Conservation (phyloP, 2,329 filamentous ascomycete genomes). For the Penicillium sp. region DNA sequence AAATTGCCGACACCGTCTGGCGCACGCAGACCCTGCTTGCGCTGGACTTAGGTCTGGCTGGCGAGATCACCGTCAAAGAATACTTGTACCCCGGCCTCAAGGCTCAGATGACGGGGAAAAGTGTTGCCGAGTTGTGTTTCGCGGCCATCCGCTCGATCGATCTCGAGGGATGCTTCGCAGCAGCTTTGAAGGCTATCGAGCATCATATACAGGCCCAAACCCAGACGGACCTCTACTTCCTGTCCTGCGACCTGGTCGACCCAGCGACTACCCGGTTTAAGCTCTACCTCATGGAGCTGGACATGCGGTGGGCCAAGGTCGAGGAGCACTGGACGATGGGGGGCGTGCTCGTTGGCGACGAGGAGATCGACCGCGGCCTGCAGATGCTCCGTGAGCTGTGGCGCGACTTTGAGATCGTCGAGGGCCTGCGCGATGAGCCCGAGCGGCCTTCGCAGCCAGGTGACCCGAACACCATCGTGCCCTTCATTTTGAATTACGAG, state of each 20-base stretch:
- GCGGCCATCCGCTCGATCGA: slow-evolving; percentile 8
- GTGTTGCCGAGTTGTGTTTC: background rate
- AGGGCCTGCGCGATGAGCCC: slow-evolving; percentile 11
- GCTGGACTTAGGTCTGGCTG: slow-evolving; percentile 18
- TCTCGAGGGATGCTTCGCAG: background rate
- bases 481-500: slow-evolving; percentile 15
- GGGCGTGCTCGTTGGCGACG: slow-evolving; percentile 8
- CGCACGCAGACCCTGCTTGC: slow-evolving; percentile 21
- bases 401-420: slow-evolving; percentile 11
- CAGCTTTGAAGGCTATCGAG: background rate
- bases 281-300: slow-evolving; percentile 18
- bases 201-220: slow-evolving; percentile 8
- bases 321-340: slow-evolving; percentile 25
- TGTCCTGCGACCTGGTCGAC: slow-evolving; percentile 22
- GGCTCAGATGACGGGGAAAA: slow-evolving; percentile 1
- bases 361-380: slow-evolving; percentile 14
- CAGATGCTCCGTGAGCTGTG: slow-evolving; percentile 21
- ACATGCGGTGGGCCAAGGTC: slow-evolving; percentile 16
- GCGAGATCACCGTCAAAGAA: slow-evolving; percentile 17
- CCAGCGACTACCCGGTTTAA: slow-evolving; percentile 22
- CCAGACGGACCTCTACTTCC: slow-evolving; percentile 3
- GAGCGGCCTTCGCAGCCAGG: slow-evolving; percentile 10
- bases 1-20: background rate
- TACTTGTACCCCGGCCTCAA: slow-evolving; percentile 25
- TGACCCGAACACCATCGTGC: slow-evolving; percentile 9